Evolutionary conservation across 2,329 filamentous ascomycete genomes (phyloP).

Genomic region (Lachnellula hyalina): DNA sequence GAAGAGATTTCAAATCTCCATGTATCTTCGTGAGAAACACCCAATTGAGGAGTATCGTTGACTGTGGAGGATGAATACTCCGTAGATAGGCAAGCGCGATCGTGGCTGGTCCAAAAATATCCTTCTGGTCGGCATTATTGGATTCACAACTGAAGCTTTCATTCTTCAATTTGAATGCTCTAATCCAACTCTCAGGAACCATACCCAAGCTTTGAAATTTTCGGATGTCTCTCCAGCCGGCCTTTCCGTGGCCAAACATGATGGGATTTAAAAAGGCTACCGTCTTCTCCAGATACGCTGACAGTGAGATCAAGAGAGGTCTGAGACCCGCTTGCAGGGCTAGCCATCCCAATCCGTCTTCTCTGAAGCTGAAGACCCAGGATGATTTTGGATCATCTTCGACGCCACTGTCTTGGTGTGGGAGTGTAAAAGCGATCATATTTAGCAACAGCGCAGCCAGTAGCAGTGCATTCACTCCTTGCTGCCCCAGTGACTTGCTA

Average conservation of each 20-base stretch:
- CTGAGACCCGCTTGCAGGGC: constrained; percentile 12
- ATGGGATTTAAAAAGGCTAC: constrained; percentile 13
- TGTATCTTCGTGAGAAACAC: constrained; percentile 13
- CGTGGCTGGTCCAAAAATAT: constrained; percentile 13
- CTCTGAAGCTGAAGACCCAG: constrained; percentile 13
- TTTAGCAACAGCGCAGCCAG: constrained; percentile 13
- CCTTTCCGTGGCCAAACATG: constrained; percentile 14
- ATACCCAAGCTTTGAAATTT: constrained; percentile 14
- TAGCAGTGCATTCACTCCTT: constrained; percentile 14
- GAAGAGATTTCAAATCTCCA: constrained; percentile 12
- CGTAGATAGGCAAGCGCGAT: constrained; percentile 13
- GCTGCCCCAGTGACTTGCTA: constrained; percentile 13
- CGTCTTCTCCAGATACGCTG: constrained; percentile 12
- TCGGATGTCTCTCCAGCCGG: constrained; percentile 13
- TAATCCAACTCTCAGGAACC: constrained; percentile 14
- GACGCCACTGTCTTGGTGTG: constrained; percentile 11
- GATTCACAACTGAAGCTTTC: constrained; percentile 13
- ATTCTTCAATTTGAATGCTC: constrained; percentile 14
- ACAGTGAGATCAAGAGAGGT: constrained; percentile 14
- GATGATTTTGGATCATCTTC: constrained; percentile 15
- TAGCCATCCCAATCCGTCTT: constrained; percentile 14
- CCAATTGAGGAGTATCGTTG: constrained; percentile 13
- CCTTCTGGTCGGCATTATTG: constrained; percentile 10
- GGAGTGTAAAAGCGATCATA: constrained; percentile 14
- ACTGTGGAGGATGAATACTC: constrained; percentile 12